Evolutionary conservation across 2,329 filamentous ascomycete genomes (phyloP).

Genomic region (Xylariaceae sp.): DNA sequence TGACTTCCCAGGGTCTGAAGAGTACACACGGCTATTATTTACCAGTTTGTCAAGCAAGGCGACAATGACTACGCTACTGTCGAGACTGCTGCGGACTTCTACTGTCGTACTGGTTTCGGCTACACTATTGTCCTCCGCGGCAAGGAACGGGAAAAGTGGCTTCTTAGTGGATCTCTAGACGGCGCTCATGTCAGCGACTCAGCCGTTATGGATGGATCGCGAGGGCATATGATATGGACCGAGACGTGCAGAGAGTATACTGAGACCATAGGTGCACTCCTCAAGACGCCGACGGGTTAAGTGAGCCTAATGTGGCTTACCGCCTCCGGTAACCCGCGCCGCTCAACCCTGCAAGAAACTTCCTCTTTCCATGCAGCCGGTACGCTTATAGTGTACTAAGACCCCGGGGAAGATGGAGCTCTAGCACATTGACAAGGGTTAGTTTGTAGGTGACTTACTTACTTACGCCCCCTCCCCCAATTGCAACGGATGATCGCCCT

Average conservation of each 20-base stretch:
- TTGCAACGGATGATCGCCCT: too few relatives aligned
- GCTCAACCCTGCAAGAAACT: too few relatives aligned
- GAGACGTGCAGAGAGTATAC: background rate
- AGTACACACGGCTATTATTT: background rate
- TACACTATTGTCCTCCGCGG: background rate
- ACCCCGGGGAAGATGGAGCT: too few relatives aligned
- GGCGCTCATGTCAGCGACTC: background rate
- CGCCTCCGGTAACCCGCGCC: too few relatives aligned
- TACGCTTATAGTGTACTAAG: too few relatives aligned
- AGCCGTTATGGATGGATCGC: background rate
- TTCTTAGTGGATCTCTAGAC: background rate
- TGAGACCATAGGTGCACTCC: background rate
- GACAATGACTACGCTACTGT: background rate
- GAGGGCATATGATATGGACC: background rate
- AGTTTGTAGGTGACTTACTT: too few relatives aligned
- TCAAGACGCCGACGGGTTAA: too few relatives aligned
- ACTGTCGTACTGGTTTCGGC: background rate
- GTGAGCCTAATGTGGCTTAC: too few relatives aligned
- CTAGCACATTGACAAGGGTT: too few relatives aligned
- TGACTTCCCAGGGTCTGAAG: background rate
- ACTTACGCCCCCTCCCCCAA: too few relatives aligned
- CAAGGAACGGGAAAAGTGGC: background rate
- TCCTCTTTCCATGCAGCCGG: too few relatives aligned
- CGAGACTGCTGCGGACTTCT: background rate
- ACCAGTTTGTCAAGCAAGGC: background rate